Conservation (phyloP, 2,329 filamentous ascomycete genomes). For the Huntiella omanensis region DNA sequence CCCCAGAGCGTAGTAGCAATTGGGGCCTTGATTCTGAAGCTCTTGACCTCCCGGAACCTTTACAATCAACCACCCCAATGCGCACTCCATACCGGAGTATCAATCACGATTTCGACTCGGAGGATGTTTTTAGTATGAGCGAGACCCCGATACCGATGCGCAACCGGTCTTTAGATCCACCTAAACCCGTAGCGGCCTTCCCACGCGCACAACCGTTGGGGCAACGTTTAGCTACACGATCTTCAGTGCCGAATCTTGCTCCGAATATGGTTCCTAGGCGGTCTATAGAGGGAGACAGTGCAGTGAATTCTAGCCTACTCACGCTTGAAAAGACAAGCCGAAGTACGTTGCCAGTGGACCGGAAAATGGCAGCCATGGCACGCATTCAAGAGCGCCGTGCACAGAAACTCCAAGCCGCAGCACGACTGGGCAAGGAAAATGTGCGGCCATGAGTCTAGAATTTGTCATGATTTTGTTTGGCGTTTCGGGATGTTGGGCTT, state of each 20-base stretch:
- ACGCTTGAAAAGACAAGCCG: conserved; percentile 23
- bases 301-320: conserved; percentile 17
- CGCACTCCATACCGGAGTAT: too few relatives aligned
- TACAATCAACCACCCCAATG: too few relatives aligned
- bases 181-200: neutral
- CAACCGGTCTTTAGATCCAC: neutral
- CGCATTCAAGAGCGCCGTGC: conserved; percentile 33
- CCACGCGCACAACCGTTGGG: neutral
- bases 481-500: neutral
- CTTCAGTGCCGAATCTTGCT: too few relatives aligned
- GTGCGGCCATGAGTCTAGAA: conserved; percentile 19
- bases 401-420: conserved; percentile 24
- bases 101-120: too few relatives aligned
- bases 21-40: too few relatives aligned
- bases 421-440: conserved; percentile 31
- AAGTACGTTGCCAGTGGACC: conserved; percentile 27
- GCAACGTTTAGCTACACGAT: neutral
- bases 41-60: too few relatives aligned
- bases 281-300: conserved; percentile 9
- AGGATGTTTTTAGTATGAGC: too few relatives aligned
- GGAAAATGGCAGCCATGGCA: conserved; percentile 34
- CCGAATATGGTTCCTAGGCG: too few relatives aligned
- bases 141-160: too few relatives aligned
- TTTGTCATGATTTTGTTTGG: conserved; percentile 2
- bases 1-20: too few relatives aligned